Evolutionary conservation across 495 filamentous ascomycete species (phyloP).

Genomic region (Hypoxylon trugodes): DNA sequence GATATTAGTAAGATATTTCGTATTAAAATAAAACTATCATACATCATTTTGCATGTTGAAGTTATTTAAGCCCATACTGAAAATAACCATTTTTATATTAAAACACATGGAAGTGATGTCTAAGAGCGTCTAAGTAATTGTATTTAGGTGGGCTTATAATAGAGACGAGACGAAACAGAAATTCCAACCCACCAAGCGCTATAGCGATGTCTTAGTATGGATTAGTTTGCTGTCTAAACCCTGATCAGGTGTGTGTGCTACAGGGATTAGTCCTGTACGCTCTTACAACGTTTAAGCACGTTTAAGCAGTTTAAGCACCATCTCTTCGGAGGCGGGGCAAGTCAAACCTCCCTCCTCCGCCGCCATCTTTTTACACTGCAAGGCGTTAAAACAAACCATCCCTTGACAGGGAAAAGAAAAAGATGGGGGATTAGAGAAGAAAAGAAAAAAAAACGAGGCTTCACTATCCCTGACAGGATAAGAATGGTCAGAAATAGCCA

Average conservation of each 20-base stretch:
- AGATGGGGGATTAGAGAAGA: no score
- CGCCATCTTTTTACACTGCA: no score
- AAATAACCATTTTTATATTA: background rate
- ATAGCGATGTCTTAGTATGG: slow-evolving; percentile 4
- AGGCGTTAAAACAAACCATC: slow-evolving; percentile 1
- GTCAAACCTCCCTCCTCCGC: no score
- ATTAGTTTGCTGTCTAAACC: slow-evolving; percentile 17
- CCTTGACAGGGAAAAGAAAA: slow-evolving; percentile 1
- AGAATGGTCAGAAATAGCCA: background rate
- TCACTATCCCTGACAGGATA: slow-evolving; percentile 11
- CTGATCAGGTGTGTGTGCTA: slow-evolving; percentile 22
- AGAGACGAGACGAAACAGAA: background rate
- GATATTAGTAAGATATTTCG: no score
- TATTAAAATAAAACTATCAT: no score
- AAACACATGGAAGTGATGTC: background rate
- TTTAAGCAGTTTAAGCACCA: slow-evolving; percentile 1
- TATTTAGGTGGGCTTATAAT: background rate
- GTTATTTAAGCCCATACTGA: no score
- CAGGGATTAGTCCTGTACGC: slow-evolving; percentile 18
- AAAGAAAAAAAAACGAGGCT: slow-evolving; percentile 26
- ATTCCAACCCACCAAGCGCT: no score
- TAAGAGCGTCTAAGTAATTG: background rate
- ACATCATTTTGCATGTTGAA: no score
- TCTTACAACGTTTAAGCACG: slow-evolving; percentile 9
- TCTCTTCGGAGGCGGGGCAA: slow-evolving; percentile 17